Evolutionary conservation across 2,329 filamentous ascomycete genomes (phyloP).

Genomic region (Penicillium palitans): DNA sequence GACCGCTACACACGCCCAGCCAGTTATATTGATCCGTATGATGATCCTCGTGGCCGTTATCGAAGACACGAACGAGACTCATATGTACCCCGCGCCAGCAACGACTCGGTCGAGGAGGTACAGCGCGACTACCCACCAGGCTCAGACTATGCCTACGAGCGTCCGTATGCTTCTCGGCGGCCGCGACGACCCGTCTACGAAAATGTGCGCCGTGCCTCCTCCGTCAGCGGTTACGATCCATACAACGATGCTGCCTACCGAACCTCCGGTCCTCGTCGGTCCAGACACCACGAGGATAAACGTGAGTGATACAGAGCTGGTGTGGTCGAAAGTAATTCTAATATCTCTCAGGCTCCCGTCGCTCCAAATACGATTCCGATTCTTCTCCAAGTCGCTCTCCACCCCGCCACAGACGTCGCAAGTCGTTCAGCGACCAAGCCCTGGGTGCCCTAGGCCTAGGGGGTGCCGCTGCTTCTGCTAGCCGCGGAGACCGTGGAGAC

Average conservation of each 20-base stretch:
- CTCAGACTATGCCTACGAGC: constrained; percentile 44
- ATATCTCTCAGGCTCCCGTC: constrained; percentile 30
- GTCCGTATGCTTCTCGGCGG: constrained; percentile 19
- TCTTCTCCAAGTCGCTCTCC: constrained; percentile 45
- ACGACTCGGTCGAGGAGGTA: constrained; percentile 75
- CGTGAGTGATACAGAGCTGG: constrained; percentile 31
- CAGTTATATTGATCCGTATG: constrained; percentile 34
- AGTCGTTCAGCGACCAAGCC: constrained; percentile 51
- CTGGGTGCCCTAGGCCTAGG: constrained; percentile 61
- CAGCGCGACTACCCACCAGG: constrained; percentile 80
- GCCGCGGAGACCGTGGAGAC: constrained; percentile 54
- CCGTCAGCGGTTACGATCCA: constrained; percentile 35
- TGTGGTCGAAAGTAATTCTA: neutral
- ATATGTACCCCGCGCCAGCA: constrained; percentile 62
- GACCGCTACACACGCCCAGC: constrained; percentile 34
- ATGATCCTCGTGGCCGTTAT: constrained; percentile 21
- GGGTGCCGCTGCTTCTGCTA: constrained; percentile 45
- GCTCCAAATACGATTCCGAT: constrained; percentile 32
- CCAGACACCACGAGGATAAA: constrained; percentile 49
- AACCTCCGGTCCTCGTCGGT: constrained; percentile 43
- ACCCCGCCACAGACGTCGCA: constrained; percentile 43
- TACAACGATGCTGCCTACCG: constrained; percentile 38
- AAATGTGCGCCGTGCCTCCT: constrained; percentile 39
- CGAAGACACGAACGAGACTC: constrained; percentile 21
- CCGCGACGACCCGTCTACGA: constrained; percentile 33